Percentiles rank a stretch among this genome's conserved stretches.
phyloP scores from a whole-genome alignment of 1,284 basidiomycete species.

The Microbotryum violaceum region DNA sequence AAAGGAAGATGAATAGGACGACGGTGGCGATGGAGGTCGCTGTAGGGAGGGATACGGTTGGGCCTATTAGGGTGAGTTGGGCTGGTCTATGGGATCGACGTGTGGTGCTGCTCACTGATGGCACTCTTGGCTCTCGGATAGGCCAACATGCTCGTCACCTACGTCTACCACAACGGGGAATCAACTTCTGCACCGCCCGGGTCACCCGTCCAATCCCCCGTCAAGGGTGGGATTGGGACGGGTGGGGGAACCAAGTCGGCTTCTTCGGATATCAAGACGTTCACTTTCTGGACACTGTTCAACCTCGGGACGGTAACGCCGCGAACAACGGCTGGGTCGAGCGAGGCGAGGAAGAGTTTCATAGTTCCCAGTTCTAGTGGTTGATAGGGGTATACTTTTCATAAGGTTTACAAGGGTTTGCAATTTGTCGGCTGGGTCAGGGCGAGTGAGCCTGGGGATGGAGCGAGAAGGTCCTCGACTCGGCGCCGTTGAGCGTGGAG shows the following conservation, averaged over 20 bases:
- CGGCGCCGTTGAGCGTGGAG: no score
- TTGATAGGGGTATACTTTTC: no score
- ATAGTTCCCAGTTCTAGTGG: background rate
- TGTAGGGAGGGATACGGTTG: slow-evolving; percentile 63
- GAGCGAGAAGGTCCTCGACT: no score
- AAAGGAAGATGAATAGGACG: slow-evolving; percentile 77
- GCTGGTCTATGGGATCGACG: slow-evolving; percentile 8
- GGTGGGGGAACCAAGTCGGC: slow-evolving; percentile 4
- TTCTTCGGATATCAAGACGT: slow-evolving; percentile 61
- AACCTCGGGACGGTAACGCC: slow-evolving; percentile 58
- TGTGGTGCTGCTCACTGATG: background rate
- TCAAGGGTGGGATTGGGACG: slow-evolving; percentile 37
- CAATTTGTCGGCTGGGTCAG: no score
- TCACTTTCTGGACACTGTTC: slow-evolving; percentile 73
- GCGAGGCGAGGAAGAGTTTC: no score
- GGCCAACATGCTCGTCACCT: slow-evolving; percentile 87
- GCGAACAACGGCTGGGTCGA: slow-evolving; percentile 3
- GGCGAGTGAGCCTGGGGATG: no score
- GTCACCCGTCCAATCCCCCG: slow-evolving; percentile 49
- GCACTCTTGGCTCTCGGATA: slow-evolving; percentile 38
- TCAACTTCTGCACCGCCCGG: slow-evolving; percentile 30
- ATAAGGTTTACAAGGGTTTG: no score
- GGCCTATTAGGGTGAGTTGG: slow-evolving; percentile 59
- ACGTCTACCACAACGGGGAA: slow-evolving; percentile 85
- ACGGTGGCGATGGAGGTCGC: slow-evolving; percentile 74